Base-by-base conservation (phyloP, 257 asterid genomes). In the Solanum bulbocastanum region DNA sequence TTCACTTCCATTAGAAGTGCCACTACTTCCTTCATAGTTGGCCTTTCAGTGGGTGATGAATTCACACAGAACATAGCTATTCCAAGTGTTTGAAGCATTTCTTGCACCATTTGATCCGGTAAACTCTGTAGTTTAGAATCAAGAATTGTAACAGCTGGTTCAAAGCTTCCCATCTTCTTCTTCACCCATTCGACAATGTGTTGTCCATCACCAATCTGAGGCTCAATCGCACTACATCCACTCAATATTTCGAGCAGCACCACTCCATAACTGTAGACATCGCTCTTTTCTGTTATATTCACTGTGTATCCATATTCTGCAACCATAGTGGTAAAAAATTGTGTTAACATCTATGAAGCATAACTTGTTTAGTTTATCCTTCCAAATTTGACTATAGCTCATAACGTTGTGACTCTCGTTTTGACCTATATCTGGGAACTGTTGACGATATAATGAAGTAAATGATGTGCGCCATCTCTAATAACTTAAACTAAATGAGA, bases 161-260 rank as follows among this genome's bases (percentile, higher is more conserved):
- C 99, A 68, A 87, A 96, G 95, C 99, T 95, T 88, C 98, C 98
- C 98, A 96, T 96, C 90, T 95, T 96, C 95, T 92, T 95, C 95
- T 92, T 94, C 78, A 95, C 98, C 99, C 99, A 95, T 89, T 96
- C 99, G 49, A 96, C 98, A 1, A 96, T 94, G 91, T 96, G 99
- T 46, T 92, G 93, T 8, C 98, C 98, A 49, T 96, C 97, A 8
- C 96, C 99, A 25, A 92, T 89, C 83, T 95, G 98, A 36, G 98
- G 91, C 42, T 94, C 98, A 5, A 96, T 94, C 0, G 98, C 98
- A 4, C 98, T 94, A 2, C 98, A 92, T 2, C 98, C 98, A 4
- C 98, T 96, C 27, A 96, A 75, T 82, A 96, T 94, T 93, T 95
- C 98, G 3, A 96, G 94, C 88, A 96, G 87, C 32, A 96, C 98